Percentiles rank a stretch among this genome's conserved stretches.
Conservation (phyloP, 441 rosid species). For the Brassica hybrid region DNA sequence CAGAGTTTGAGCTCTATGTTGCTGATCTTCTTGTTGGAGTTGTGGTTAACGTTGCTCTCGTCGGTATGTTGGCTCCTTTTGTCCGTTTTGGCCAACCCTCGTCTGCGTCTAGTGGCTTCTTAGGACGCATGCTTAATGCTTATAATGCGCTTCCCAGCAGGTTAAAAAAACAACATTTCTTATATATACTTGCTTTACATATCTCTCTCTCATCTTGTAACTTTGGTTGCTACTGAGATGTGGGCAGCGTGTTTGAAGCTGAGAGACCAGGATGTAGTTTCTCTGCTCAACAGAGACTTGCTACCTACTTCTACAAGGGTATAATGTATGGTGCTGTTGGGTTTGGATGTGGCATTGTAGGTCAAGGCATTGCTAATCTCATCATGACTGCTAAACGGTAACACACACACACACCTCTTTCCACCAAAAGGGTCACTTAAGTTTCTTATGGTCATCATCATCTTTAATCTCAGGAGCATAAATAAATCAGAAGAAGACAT, state of each 20-base stretch:
- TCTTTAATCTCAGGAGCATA: constrained; percentile 54
- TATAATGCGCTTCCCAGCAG: constrained; percentile 86
- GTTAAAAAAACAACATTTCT: constrained; percentile 34
- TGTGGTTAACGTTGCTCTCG: constrained; percentile 75
- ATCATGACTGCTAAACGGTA: constrained; percentile 88
- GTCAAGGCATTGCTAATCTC: constrained; percentile 89
- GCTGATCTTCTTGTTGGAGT: constrained; percentile 80
- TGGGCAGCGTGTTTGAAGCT: constrained; percentile 79
- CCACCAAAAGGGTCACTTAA: not conserved
- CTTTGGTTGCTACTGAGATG: not conserved
- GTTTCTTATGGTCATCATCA: not conserved
- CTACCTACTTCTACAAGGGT: constrained; percentile 83
- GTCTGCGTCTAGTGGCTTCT: constrained; percentile 61
- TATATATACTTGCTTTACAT: not conserved
- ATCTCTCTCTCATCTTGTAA: not conserved
- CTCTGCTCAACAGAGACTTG: constrained; percentile 69
- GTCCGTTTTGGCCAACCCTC: constrained; percentile 66
- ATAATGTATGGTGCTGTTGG: constrained; percentile 78
- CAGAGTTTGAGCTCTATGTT: constrained; percentile 76
- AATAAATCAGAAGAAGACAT: constrained; percentile 74
- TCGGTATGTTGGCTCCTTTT: constrained; percentile 86
- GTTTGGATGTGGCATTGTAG: constrained; percentile 82
- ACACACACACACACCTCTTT: not conserved
- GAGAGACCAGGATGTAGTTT: constrained; percentile 83
- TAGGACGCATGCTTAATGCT: constrained; percentile 64